phyloP scores from a whole-genome alignment of 2,329 filamentous ascomycete species.

The Plectosphaerella sp. region DNA sequence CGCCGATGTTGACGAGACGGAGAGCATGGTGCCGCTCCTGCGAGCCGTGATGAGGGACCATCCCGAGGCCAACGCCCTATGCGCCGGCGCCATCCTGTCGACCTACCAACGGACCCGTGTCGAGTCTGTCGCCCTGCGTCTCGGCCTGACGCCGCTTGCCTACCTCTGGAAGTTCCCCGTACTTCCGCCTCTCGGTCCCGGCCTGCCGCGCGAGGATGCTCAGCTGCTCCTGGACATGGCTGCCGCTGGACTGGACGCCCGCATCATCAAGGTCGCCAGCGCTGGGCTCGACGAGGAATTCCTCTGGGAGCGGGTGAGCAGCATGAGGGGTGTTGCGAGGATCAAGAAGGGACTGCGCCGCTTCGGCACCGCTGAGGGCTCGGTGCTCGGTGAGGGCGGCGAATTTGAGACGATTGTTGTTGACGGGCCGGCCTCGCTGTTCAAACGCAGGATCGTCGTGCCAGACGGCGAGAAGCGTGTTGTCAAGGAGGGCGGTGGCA shows the following conservation, averaged over 20 bases:
- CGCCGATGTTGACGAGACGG: constrained; percentile 70
- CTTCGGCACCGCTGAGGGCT: constrained; percentile 66
- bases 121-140: constrained; percentile 79
- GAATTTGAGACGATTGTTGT: constrained; percentile 94
- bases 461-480: constrained; percentile 45
- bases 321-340: constrained; percentile 39
- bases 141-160: constrained; percentile 78
- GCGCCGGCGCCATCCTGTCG: constrained; percentile 86
- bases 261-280: constrained; percentile 92
- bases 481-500: constrained; percentile 69
- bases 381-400: constrained; percentile 84
- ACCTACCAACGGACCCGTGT: constrained; percentile 96
- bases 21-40: constrained; percentile 78
- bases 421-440: constrained; percentile 69
- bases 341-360: constrained; percentile 52
- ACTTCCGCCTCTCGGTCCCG: constrained; percentile 47
- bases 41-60: constrained; percentile 59
- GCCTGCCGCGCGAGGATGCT: constrained; percentile 30
- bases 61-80: constrained; percentile 80
- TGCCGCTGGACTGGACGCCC: constrained; percentile 71
- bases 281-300: constrained; percentile 78
- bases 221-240: constrained; percentile 79
- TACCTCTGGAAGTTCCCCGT: constrained; percentile 90
- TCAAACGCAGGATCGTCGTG: constrained; percentile 66
- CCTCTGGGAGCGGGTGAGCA: constrained; percentile 76